Base-by-base conservation (phyloP, 1,284 basidiomycete species). In the Wolfiporia cocos region DNA sequence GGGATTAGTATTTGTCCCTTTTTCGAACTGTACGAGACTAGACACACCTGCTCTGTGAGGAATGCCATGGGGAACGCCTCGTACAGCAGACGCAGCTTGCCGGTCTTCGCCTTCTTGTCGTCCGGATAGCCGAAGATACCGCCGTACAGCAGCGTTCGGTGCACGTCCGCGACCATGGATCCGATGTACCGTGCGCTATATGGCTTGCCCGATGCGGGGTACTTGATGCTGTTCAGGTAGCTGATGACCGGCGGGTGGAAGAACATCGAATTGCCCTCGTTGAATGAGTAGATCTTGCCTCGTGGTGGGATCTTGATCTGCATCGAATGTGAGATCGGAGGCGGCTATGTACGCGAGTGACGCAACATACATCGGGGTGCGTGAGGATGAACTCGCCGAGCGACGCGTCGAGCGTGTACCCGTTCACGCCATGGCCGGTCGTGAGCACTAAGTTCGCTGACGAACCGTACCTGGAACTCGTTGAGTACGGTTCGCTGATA, bases 21-120 rank as follows among this genome's bases (percentile, higher is more conserved):
- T n/a, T n/a, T n/a, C n/a, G n/a, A n/a, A n/a, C n/a, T n/a, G n/a
- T n/a, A n/a, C n/a, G n/a, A n/a, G n/a, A n/a, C n/a, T n/a, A n/a
- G 29, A 64, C 77, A 38, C 47, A 85, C 87, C 78, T 94, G 92
- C 59, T 98, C 95, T 3, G 84, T 93, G 57, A 98, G 69, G 70
- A 89, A 94, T 2, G 94, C 90, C 95, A 98, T 98, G n/a, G 94
- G 95, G 78, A 98, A 99, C 4, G 92, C 95, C 69, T 99, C 96
- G 60, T 99, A 99, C 37, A 99, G 70, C 60, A 99, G 70, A 58
- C 96, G 78, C 55, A 99, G 74, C 70, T 99, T 99, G 44, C 95
- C 95, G 54, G 69, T 85, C 73, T 94, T 96, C 69, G 81, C 90
- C 79, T 99, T 99, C 76, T 92, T 97, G 71, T 99, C 96, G 57